Conservation (phyloP, 1,284 basidiomycete species). For the Puccinia hordei region DNA sequence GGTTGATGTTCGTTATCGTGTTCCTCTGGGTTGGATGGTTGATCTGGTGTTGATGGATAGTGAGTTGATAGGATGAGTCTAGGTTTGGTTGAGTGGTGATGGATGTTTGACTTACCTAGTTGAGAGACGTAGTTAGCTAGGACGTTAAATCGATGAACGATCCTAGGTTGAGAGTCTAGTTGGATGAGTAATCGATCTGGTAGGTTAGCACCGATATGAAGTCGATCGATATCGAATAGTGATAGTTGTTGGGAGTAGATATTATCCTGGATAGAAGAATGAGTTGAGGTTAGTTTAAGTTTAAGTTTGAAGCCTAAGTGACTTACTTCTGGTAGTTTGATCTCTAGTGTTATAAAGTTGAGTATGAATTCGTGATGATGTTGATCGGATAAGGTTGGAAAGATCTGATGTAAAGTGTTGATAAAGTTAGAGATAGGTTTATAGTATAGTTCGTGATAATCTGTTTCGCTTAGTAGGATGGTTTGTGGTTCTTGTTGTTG, state of each 20-base stretch:
- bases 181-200: slow-evolving; percentile 27
- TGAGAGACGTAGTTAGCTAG: slow-evolving; percentile 37
- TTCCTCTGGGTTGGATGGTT: not conserved
- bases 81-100: not conserved
- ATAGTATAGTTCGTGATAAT: slow-evolving; percentile 34
- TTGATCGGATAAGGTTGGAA: slow-evolving; percentile 27
- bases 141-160: slow-evolving; percentile 49
- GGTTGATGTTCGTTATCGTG: not conserved
- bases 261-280: too few relatives aligned
- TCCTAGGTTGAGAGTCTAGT: slow-evolving; percentile 43
- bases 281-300: too few relatives aligned
- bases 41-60: not conserved
- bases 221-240: slow-evolving; percentile 46
- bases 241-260: slow-evolving; percentile 37
- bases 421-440: slow-evolving; percentile 20
- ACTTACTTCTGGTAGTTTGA: slow-evolving; percentile 33
- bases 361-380: slow-evolving; percentile 41
- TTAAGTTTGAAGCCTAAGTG: too few relatives aligned
- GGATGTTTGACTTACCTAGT: slow-evolving; percentile 11
- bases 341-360: slow-evolving; percentile 31
- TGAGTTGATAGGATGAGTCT: not conserved
- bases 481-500: not conserved
- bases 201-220: slow-evolving; percentile 41
- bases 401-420: slow-evolving; percentile 30
- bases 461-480: slow-evolving; percentile 28